These are phyloP conservation scores for Vigna hirtella DNA, from an alignment of 306 rosid species.

Conservation along the genomic window DNA sequence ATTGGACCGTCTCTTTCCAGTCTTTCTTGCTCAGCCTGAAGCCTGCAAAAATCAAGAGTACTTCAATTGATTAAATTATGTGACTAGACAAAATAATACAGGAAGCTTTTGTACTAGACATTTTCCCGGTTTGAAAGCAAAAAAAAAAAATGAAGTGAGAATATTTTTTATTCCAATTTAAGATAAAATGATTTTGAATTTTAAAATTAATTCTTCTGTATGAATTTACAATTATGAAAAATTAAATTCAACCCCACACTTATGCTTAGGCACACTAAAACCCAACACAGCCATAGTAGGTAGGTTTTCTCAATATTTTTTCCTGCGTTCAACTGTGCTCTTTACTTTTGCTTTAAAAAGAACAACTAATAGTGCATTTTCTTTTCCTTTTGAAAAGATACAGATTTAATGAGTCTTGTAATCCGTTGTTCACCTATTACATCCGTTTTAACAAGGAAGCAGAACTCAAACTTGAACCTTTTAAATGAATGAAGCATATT, in stretches of 20 bases:
- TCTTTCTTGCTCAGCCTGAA: conserved; percentile 83
- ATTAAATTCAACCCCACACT: conserved; percentile 3
- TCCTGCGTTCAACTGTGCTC: background rate
- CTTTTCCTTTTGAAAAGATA: background rate
- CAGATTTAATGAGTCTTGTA: background rate
- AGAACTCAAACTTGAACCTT: conserved; percentile 8
- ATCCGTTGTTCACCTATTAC: background rate
- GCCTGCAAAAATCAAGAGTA: conserved; percentile 58
- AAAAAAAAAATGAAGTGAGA: conserved; percentile 25
- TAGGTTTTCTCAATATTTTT: background rate
- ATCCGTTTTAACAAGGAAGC: background rate
- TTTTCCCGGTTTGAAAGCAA: conserved; percentile 40
- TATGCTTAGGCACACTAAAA: conserved; percentile 5
- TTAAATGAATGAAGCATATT: conserved; percentile 9
- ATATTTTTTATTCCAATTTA: background rate
- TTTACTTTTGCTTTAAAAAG: background rate
- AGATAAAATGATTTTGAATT: conserved; percentile 11
- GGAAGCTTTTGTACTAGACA: conserved; percentile 23
- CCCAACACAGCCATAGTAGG: conserved; percentile 1
- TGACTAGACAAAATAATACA: conserved; percentile 12
- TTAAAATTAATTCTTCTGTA: background rate
- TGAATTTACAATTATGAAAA: conserved; percentile 9
- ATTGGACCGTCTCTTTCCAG: conserved; percentile 69
- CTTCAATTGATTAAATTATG: conserved; percentile 27
- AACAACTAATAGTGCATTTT: background rate